Base-by-base conservation (phyloP, 1,284 basidiomycete species). In the Xanthoconium separans region DNA sequence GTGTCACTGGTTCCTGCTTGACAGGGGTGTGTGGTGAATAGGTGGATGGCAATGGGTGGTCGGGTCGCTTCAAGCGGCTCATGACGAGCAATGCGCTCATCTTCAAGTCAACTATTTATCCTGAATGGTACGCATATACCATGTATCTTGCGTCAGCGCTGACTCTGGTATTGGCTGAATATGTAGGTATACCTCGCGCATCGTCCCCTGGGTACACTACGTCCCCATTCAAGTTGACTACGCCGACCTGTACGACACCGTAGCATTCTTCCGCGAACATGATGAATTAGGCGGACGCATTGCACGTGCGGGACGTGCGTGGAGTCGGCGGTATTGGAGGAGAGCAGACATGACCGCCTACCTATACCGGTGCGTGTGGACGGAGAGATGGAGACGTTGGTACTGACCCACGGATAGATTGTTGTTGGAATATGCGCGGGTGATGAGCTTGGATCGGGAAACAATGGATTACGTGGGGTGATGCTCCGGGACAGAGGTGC, bases 41-140 rank as follows among this genome's bases (percentile, higher is more conserved):
- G 81, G 69, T 82, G 13, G 83, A 88, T 59, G 86, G 86, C 2
- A 85, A 89, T 58, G 86, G 82, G 1, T 88, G 86, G 85, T 85
- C 81, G 10, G 78, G 82, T 33, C 78, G 87, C 1, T 89, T 88
- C 68, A 84, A 85, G 58, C 73, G 84, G 0, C 73, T 88, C 9
- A 80, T 89, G 58, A 79, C 80, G 24, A 78, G 80, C 24, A 84
- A 84, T 49, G 77, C 84, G 4, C 70, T 87, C 37, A 70, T 88
- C 9, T 80, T 87, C 65, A 87, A 87, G 64, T 70, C 79, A 6
- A 87, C 83, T 0, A 73, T 82, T 37, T 87, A 84, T 59, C 83
- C 82, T 0, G 85, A 87, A 68, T 87, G 84, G 85, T 85, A 59
- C 42, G 67, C 34, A 36, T 36, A 8, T 22, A 2, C 22, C 22